Percentiles rank a stretch among this genome's conserved stretches.
Evolutionary conservation across 768 basidiomycete species (phyloP).

Genomic region (Polyporus arcularius): DNA sequence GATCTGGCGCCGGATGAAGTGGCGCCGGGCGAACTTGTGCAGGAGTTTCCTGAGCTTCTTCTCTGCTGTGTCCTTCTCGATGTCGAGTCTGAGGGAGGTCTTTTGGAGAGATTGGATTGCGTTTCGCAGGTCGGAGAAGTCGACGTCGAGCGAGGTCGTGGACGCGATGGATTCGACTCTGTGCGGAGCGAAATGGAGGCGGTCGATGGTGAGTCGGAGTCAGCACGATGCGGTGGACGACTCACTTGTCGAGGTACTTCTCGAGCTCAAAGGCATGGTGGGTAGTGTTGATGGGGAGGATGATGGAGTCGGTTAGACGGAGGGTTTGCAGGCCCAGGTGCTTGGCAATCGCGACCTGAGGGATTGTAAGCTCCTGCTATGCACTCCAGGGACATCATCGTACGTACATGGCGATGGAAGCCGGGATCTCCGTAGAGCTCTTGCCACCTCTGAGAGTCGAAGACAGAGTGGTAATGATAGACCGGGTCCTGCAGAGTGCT

Average conservation of each 20-base stretch:
- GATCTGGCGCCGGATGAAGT: constrained; percentile 30
- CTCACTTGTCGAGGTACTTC: constrained; percentile 52
- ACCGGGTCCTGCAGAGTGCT: constrained; percentile 44
- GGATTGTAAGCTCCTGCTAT: not conserved
- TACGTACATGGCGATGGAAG: constrained; percentile 56
- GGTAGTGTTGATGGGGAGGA: constrained; percentile 70
- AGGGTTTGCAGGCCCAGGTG: constrained; percentile 56
- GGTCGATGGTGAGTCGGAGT: not conserved
- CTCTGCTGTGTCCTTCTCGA: constrained; percentile 30
- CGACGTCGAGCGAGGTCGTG: constrained; percentile 27
- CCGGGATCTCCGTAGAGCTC: constrained; percentile 65
- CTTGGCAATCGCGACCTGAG: constrained; percentile 58
- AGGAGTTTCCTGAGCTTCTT: constrained; percentile 27
- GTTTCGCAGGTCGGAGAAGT: constrained; percentile 26
- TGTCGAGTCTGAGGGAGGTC: constrained; percentile 27
- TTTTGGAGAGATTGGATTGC: constrained; percentile 25
- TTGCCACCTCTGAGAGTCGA: constrained; percentile 60
- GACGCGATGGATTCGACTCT: constrained; percentile 26
- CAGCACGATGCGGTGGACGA: not conserved
- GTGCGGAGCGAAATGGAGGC: not conserved
- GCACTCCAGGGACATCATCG: not conserved
- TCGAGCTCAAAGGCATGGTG: constrained; percentile 60
- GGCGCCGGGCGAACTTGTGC: constrained; percentile 9
- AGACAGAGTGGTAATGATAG: constrained; percentile 65
- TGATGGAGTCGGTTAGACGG: constrained; percentile 52